phyloP scores from a whole-genome alignment of 495 filamentous ascomycete species.

The Staphylotrichum longicolle region DNA sequence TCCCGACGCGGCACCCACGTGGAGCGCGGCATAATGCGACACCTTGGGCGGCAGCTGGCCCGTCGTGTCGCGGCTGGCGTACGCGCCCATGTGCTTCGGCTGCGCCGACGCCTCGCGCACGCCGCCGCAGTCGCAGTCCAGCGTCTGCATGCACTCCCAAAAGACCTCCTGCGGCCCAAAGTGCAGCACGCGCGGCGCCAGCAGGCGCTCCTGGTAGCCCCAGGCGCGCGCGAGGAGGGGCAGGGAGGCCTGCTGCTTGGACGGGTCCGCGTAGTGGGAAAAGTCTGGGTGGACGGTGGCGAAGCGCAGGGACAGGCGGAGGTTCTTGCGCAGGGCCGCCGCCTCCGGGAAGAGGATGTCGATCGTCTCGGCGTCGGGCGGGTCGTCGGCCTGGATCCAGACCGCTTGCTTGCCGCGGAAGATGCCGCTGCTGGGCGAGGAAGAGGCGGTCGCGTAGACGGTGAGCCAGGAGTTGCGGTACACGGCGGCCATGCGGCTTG shows the following conservation, averaged over 20 bases:
- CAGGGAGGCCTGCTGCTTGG: not conserved
- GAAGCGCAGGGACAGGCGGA: constrained; percentile 6
- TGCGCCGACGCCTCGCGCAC: not conserved
- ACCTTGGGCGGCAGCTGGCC: constrained; percentile 7
- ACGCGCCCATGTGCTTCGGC: not conserved
- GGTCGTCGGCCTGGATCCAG: constrained; percentile 5
- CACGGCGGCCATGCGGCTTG: not conserved
- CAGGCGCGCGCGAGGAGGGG: constrained; percentile 2
- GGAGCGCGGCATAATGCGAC: constrained; percentile 4
- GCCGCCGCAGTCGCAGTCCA: constrained; percentile 2
- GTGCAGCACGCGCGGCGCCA: constrained; percentile 8
- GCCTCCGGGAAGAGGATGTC: constrained; percentile 2
- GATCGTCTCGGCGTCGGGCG: not conserved
- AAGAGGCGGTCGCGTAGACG: not conserved
- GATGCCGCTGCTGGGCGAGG: constrained; percentile 5
- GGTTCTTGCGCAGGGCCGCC: not conserved
- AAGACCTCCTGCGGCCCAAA: constrained; percentile 2
- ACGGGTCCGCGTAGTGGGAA: not conserved
- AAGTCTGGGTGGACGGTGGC: not conserved
- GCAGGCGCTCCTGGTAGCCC: constrained; percentile 6
- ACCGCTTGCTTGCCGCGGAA: not conserved
- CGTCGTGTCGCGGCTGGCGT: constrained; percentile 4
- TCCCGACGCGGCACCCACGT: not conserved
- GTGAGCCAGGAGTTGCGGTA: constrained; percentile 4
- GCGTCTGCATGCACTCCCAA: constrained; percentile 1